Conservation (phyloP, 768 basidiomycete species). For the Leucocoprinus birnbaumii region DNA sequence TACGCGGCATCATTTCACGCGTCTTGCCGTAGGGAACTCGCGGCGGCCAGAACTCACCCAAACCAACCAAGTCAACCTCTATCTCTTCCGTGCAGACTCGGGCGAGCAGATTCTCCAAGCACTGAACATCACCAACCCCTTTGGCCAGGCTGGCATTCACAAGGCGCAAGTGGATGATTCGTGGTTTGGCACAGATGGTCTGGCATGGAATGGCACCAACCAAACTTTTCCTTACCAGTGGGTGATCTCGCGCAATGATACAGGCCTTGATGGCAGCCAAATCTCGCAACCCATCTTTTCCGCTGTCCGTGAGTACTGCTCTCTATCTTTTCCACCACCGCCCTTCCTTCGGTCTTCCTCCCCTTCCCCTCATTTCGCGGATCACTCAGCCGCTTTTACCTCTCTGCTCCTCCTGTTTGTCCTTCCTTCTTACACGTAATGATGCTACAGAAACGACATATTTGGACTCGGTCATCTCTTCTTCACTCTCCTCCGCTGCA, state of each 20-base stretch:
- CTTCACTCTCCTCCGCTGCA: slow-evolving; percentile 48
- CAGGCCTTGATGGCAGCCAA: slow-evolving; percentile 54
- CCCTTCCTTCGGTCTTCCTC: neutral
- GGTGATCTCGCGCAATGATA: slow-evolving; percentile 63
- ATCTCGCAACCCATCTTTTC: slow-evolving; percentile 70
- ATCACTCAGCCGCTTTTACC: slow-evolving; percentile 8
- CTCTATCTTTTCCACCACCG: neutral
- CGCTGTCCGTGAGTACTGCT: slow-evolving; percentile 67
- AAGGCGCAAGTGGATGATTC: slow-evolving; percentile 64
- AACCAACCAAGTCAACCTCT: slow-evolving; percentile 66
- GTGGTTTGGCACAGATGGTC: slow-evolving; percentile 65
- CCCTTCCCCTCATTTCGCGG: slow-evolving; percentile 6
- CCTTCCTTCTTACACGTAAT: slow-evolving; percentile 12
- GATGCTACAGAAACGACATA: slow-evolving; percentile 64
- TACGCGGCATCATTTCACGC: slow-evolving; percentile 14
- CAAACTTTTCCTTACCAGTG: slow-evolving; percentile 73
- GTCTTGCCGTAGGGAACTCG: slow-evolving; percentile 62
- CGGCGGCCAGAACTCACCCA: slow-evolving; percentile 64
- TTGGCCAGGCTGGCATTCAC: slow-evolving; percentile 51
- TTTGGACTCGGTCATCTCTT: slow-evolving; percentile 59
- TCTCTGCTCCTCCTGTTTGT: slow-evolving; percentile 2
- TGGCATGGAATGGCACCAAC: slow-evolving; percentile 46
- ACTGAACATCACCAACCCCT: slow-evolving; percentile 38
- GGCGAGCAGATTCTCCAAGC: slow-evolving; percentile 43
- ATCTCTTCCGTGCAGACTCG: slow-evolving; percentile 74